Evolutionary conservation across 257 asterid species (phyloP).

Genomic region (Primulina eburnea): DNA sequence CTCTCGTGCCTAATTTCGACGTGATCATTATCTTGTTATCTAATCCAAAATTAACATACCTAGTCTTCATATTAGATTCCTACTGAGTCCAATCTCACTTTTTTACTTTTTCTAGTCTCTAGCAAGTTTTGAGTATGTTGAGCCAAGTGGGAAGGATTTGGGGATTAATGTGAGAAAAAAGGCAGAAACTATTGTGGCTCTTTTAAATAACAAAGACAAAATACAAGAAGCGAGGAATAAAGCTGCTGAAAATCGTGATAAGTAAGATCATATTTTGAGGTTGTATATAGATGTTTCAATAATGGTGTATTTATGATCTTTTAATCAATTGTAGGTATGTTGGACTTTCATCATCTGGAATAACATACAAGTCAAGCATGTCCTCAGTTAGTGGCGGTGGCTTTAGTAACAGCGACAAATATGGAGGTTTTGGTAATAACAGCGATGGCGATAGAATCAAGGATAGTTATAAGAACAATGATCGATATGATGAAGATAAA

Average conservation of each 20-base stretch:
- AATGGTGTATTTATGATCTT: conserved; percentile 22
- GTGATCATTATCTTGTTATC: conserved; percentile 3
- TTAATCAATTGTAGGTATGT: conserved; percentile 48
- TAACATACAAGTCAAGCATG: conserved; percentile 67
- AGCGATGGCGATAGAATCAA: conserved; percentile 49
- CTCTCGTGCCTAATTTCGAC: conserved; percentile 20
- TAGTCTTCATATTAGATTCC: conserved; percentile 20
- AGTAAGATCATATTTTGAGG: conserved; percentile 47
- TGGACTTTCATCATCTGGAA: conserved; percentile 90
- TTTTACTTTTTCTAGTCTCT: conserved; percentile 53
- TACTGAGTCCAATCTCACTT: conserved; percentile 21
- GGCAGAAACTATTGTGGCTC: conserved; percentile 76
- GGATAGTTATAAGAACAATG: conserved; percentile 49
- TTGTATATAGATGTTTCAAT: conserved; percentile 19
- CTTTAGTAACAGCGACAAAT: conserved; percentile 41
- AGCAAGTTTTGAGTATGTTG: conserved; percentile 83
- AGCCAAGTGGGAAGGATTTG: conserved; percentile 83
- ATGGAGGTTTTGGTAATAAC: conserved; percentile 76
- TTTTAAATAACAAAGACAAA: conserved; percentile 83
- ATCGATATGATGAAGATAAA: conserved; percentile 61
- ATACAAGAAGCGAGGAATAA: conserved; percentile 78
- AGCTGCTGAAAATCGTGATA: conserved; percentile 87
- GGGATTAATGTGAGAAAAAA: conserved; percentile 90
- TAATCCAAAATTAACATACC: conserved; percentile 13
- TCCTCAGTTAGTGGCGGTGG: conserved; percentile 66